Evolutionary conservation across 306 rosid species (phyloP).

Genomic region (Lotus japonicus): DNA sequence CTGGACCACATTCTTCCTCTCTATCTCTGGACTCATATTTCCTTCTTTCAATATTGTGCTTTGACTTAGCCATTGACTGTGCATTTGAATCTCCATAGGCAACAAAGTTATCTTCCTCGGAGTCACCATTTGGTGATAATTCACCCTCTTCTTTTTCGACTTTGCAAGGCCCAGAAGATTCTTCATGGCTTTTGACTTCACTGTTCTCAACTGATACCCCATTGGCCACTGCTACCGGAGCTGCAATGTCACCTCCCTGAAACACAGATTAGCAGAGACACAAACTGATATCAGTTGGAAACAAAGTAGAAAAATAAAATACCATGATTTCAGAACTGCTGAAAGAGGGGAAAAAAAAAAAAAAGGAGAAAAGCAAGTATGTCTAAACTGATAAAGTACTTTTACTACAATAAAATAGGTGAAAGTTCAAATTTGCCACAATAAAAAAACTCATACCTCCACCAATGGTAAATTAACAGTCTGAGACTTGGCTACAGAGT

Average conservation of each 20-base stretch:
- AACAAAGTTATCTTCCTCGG: constrained; percentile 78
- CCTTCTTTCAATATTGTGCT: constrained; percentile 37
- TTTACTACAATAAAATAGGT: constrained; percentile 8
- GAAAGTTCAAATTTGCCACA: background rate
- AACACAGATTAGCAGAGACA: constrained; percentile 19
- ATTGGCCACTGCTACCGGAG: constrained; percentile 39
- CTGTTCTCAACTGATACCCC: constrained; percentile 44
- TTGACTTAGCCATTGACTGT: constrained; percentile 40
- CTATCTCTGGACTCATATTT: constrained; percentile 50
- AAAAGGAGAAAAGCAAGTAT: background rate
- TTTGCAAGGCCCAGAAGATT: constrained; percentile 52
- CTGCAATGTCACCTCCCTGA: constrained; percentile 49
- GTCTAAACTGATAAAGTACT: background rate
- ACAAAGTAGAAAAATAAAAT: background rate
- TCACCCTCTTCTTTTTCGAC: constrained; percentile 97
- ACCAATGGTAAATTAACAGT: constrained; percentile 32
- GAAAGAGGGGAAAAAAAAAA: background rate
- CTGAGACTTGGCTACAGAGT: constrained; percentile 37
- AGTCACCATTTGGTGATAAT: constrained; percentile 80
- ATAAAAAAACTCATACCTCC: constrained; percentile 44
- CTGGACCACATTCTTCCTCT: constrained; percentile 44
- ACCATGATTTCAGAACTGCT: background rate
- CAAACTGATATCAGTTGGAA: background rate
- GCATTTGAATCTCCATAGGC: constrained; percentile 46
- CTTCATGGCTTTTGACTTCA: constrained; percentile 51